Conservation (phyloP, 2,329 filamentous ascomycete species). For the Colletotrichum orbiculare region DNA sequence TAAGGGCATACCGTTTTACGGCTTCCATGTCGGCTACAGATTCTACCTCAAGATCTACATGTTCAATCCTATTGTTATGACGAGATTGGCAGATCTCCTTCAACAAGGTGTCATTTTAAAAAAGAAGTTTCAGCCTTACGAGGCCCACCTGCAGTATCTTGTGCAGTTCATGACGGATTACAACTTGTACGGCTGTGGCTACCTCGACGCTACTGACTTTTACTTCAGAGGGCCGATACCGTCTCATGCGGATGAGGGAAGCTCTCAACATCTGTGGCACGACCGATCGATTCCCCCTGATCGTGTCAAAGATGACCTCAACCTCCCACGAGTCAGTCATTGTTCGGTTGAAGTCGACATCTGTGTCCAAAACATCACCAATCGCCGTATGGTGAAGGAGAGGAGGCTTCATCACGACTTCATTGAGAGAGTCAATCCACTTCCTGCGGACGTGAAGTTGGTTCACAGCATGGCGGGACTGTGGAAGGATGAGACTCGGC, state of each 20-base stretch:
- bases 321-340: constrained; percentile 83
- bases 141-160: constrained; percentile 91
- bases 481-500: constrained; percentile 89
- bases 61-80: constrained; percentile 87
- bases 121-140: constrained; percentile 87
- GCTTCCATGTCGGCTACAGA: constrained; percentile 91
- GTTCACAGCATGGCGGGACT: constrained; percentile 94
- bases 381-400: constrained; percentile 79
- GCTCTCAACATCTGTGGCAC: constrained; percentile 80
- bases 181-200: constrained; percentile 94
- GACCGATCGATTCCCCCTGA: constrained; percentile 73
- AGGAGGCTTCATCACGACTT: constrained; percentile 91
- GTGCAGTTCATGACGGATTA: constrained; percentile 99
- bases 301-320: constrained; percentile 69
- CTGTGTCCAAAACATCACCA: constrained; percentile 87
- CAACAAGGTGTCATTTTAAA: constrained; percentile 90
- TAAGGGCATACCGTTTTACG: constrained; percentile 96
- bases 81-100: constrained; percentile 86
- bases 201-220: constrained; percentile 78
- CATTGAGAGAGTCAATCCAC: constrained; percentile 74
- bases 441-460: constrained; percentile 78
- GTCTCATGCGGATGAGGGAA: constrained; percentile 68
- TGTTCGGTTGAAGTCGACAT: constrained; percentile 92
- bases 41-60: constrained; percentile 96
- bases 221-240: constrained; percentile 83